phyloP scores from a whole-genome alignment of 306 rosid species.

The Castanea sativa region DNA sequence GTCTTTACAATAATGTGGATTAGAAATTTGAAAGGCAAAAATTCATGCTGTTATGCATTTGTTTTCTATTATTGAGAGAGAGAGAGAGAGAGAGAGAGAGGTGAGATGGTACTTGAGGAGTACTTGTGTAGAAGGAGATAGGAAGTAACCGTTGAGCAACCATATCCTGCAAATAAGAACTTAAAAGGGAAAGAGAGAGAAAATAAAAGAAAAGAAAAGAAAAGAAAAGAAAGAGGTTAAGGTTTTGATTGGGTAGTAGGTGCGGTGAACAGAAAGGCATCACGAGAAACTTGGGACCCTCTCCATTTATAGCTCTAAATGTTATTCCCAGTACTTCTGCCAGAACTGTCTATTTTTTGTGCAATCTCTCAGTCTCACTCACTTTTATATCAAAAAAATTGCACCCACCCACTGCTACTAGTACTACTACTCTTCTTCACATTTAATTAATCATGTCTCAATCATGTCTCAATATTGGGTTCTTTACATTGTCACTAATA shows the following conservation, averaged over 20 bases:
- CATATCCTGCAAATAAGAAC: background rate
- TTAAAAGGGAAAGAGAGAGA: too few relatives aligned
- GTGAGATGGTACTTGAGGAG: too few relatives aligned
- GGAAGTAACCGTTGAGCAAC: background rate
- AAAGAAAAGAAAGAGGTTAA: constrained; percentile 19
- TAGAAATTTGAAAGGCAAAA: too few relatives aligned
- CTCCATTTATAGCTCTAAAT: background rate
- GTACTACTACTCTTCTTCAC: background rate
- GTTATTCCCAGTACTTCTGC: background rate
- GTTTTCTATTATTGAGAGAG: too few relatives aligned
- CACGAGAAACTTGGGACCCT: constrained; percentile 45
- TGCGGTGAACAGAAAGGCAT: constrained; percentile 40
- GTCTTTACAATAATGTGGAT: too few relatives aligned
- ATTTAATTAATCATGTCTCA: background rate
- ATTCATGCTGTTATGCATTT: too few relatives aligned
- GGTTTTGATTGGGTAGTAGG: constrained; percentile 29
- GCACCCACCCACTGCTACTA: background rate
- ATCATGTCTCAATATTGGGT: background rate
- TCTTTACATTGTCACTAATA: background rate
- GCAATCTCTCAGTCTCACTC: background rate
- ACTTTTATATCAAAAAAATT: background rate
- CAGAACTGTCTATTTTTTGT: background rate
- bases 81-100: too few relatives aligned
- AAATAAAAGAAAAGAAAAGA: background rate
- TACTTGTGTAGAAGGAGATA: background rate